Evolutionary conservation across 1,284 basidiomycete species (phyloP).

Genomic region (Cystobasidiaceae sp.): DNA sequence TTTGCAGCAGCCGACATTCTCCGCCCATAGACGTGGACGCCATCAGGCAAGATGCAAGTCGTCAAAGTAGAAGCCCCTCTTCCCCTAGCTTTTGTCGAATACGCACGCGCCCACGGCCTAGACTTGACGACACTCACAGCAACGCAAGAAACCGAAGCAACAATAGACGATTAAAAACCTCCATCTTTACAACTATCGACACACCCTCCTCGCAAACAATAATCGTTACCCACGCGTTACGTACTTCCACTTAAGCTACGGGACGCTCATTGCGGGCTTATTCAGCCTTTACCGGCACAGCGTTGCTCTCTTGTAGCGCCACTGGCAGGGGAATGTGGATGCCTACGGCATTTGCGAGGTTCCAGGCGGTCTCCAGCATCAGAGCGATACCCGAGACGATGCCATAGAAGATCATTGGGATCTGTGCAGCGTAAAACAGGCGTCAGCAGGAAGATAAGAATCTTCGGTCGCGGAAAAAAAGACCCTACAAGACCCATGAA

Average conservation of each 20-base stretch:
- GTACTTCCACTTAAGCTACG: too few relatives aligned
- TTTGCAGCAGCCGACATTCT: neutral
- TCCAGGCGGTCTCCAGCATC: constrained; percentile 43
- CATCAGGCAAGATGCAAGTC: constrained; percentile 2
- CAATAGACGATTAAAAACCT: too few relatives aligned
- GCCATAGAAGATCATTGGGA: constrained; percentile 50
- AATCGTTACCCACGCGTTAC: too few relatives aligned
- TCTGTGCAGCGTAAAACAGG: constrained; percentile 15
- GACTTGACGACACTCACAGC: neutral
- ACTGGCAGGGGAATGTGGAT: constrained; percentile 20
- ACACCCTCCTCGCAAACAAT: too few relatives aligned
- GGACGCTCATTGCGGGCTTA: too few relatives aligned
- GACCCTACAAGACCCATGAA: constrained; percentile 56
- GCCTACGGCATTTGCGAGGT: neutral
- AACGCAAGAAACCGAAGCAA: neutral
- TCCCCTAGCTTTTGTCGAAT: neutral
- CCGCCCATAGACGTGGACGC: constrained; percentile 1
- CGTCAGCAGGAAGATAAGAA: neutral
- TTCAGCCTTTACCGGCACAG: neutral
- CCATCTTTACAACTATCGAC: too few relatives aligned
- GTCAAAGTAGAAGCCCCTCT: constrained; percentile 4
- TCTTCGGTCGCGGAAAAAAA: constrained; percentile 50
- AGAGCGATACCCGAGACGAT: constrained; percentile 47
- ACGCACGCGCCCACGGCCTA: neutral
- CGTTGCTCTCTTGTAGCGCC: neutral